Evolutionary conservation across 129 eudicot species (phyloP).

Genomic region (Artemisia tridentata): DNA sequence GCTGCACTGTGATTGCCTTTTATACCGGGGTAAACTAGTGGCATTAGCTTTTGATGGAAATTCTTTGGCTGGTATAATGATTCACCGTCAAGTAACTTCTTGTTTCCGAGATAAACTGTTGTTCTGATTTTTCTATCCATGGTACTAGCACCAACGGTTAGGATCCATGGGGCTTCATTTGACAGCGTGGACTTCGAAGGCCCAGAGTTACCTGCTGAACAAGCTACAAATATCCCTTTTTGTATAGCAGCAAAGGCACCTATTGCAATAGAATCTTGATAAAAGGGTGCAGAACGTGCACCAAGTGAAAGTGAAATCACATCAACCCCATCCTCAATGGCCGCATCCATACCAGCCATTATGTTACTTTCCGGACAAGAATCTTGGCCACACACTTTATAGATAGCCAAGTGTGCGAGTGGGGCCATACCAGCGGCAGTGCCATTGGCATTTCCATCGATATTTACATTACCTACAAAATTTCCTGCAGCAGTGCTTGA

Average conservation of each 20-base stretch:
- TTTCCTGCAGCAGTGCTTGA: too few species aligned
- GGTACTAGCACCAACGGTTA: conserved; percentile 9
- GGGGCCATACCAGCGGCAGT: too few species aligned
- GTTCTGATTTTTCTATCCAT: neutral
- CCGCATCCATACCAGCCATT: conserved; percentile 46
- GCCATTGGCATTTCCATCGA: too few species aligned
- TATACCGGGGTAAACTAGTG: neutral
- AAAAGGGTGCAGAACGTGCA: conserved; percentile 18
- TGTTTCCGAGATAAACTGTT: neutral
- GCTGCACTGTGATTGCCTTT: neutral
- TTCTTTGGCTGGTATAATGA: neutral
- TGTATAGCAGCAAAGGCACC: conserved; percentile 38
- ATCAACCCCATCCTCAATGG: conserved; percentile 48
- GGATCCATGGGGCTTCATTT: conserved; percentile 41
- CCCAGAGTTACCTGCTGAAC: conserved; percentile 39
- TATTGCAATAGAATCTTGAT: conserved; percentile 25
- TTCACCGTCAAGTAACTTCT: neutral
- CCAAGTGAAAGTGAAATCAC: conserved; percentile 47
- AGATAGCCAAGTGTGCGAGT: too few species aligned
- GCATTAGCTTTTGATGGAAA: neutral
- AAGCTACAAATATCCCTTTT: conserved; percentile 33
- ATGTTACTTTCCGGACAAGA: conserved; percentile 27
- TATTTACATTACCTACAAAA: too few species aligned
- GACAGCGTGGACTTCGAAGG: conserved; percentile 20
- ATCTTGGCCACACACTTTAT: conserved; percentile 29